A percentile compares a stretch with the other conserved stretches of the same genome.
Evolutionary conservation across 2,329 filamentous ascomycete species (phyloP).

Genomic region (Paraconiothyrium sp.): DNA sequence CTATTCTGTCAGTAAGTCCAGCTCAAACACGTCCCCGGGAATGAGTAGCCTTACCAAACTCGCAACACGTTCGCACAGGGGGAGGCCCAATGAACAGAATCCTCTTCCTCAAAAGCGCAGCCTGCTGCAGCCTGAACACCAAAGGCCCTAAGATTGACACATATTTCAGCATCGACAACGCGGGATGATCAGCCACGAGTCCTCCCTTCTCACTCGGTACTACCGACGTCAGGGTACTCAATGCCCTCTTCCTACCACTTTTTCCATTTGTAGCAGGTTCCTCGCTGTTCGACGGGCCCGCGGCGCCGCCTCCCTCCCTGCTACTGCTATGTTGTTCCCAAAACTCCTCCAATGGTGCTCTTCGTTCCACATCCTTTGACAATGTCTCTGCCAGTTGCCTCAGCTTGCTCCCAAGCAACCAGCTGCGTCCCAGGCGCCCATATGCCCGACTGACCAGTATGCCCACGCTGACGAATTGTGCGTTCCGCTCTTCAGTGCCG

Average conservation of each 20-base stretch:
- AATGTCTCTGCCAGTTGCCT: slow-evolving; percentile 74
- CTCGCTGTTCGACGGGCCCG: slow-evolving; percentile 2
- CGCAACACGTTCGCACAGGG: slow-evolving; percentile 84
- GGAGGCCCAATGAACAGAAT: slow-evolving; percentile 88
- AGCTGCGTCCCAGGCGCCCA: slow-evolving; percentile 85
- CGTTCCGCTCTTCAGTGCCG: slow-evolving; percentile 81
- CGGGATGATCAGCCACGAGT: slow-evolving; percentile 83
- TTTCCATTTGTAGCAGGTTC: slow-evolving; percentile 21
- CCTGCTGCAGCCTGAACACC: slow-evolving; percentile 89
- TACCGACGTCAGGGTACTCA: slow-evolving; percentile 65
- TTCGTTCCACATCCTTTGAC: slow-evolving; percentile 71
- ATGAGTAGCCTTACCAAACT: slow-evolving; percentile 73
- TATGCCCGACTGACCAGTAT: slow-evolving; percentile 86
- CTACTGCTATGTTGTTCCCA: slow-evolving; percentile 69
- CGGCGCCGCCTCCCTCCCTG: slow-evolving; percentile 10
- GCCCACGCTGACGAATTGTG: slow-evolving; percentile 91
- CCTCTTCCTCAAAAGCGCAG: slow-evolving; percentile 84
- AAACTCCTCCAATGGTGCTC: slow-evolving; percentile 75
- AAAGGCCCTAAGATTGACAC: slow-evolving; percentile 88
- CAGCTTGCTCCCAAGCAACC: slow-evolving; percentile 83
- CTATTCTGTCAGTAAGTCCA: slow-evolving; percentile 56
- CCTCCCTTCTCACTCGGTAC: slow-evolving; percentile 69
- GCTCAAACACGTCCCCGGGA: not conserved
- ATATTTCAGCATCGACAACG: slow-evolving; percentile 79
- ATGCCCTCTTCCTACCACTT: slow-evolving; percentile 44